Conservation (phyloP, 2,329 filamentous ascomycete species). For the Aspergillus caelatus region DNA sequence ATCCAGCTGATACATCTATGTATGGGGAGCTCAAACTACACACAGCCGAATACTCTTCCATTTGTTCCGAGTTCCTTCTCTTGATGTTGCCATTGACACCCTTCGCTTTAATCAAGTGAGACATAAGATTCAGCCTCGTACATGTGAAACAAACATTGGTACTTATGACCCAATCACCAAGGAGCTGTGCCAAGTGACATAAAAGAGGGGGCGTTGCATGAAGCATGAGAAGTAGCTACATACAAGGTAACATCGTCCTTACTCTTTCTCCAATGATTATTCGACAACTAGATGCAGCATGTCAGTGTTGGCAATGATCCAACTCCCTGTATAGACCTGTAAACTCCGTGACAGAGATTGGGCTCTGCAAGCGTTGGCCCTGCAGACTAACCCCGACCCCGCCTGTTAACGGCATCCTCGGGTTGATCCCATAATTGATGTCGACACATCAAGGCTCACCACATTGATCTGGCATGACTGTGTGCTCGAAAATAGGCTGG, state of each 20-base stretch:
- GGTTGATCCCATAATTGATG: not conserved
- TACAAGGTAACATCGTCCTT: not conserved
- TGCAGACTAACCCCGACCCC: not conserved
- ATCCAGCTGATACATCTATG: too few species aligned
- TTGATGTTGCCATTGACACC: too few species aligned
- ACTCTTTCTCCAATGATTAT: not conserved
- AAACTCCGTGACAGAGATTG: not conserved
- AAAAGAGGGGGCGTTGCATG: not conserved
- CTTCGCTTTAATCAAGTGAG: too few species aligned
- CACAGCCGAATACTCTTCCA: too few species aligned
- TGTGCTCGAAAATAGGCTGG: not conserved
- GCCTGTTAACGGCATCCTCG: not conserved
- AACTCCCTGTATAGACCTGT: not conserved
- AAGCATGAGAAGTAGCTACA: not conserved
- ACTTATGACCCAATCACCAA: too few species aligned
- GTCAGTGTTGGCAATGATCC: not conserved
- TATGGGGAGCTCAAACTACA: too few species aligned
- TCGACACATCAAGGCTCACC: not conserved
- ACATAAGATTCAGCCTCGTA: rapidly evolving
- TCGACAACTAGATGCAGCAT: not conserved
- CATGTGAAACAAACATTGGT: too few species aligned
- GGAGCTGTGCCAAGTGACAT: not conserved
- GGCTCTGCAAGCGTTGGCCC: not conserved
- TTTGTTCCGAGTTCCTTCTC: too few species aligned
- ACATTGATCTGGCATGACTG: not conserved